Evolutionary conservation across 78 protist species (phyloP).

Genomic region (Speleostelium caveatum): DNA sequence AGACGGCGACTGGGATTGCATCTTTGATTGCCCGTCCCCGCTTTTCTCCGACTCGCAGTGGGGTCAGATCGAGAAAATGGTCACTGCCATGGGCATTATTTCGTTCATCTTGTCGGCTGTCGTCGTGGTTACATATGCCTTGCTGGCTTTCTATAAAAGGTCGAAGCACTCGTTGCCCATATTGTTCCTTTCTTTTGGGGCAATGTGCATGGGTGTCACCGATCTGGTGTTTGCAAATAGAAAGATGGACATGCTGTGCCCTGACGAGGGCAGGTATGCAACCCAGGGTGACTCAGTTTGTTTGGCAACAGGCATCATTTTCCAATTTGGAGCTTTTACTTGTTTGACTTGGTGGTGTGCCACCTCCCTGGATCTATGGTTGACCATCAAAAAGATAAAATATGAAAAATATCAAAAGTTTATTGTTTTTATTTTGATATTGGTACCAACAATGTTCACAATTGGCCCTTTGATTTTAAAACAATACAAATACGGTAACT

Average conservation of each 20-base stretch:
- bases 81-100: not conserved
- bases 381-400: constrained; percentile 3
- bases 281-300: not conserved
- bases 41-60: constrained; percentile 4
- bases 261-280: constrained; percentile 6
- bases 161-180: not conserved
- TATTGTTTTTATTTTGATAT: not conserved
- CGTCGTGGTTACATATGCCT: not conserved
- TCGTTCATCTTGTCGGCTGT: not conserved
- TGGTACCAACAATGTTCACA: constrained; percentile 3
- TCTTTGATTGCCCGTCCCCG: constrained; percentile 7
- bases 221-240: not conserved
- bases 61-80: not conserved
- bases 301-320: not conserved
- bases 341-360: not conserved
- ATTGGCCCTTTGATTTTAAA: constrained; percentile 1
- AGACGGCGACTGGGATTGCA: not conserved
- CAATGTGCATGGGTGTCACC: not conserved
- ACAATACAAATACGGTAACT: not conserved
- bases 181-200: not conserved
- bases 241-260: not conserved
- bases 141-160: not conserved
- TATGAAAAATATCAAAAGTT: not conserved
- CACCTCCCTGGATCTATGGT: constrained; percentile 21
- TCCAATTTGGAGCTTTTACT: constrained; percentile 16